Evolutionary conservation across 140 eudicot species (phyloP), one percentile per base, ranked within the genome.

Genomic region (Oenanthe javanica): DNA sequence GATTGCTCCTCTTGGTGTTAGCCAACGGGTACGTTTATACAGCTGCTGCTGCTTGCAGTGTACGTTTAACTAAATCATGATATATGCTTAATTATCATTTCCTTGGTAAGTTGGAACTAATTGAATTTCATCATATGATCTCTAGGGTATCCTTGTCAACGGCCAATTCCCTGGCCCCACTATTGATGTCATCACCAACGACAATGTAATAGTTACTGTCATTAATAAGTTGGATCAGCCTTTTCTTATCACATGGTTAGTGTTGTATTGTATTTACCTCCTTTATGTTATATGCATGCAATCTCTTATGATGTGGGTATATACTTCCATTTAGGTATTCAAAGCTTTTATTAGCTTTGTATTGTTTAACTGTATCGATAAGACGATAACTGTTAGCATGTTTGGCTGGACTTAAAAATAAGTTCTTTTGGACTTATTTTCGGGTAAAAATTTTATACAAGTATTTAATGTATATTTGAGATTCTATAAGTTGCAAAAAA

Each of bases 141-240:
- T 83, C 82, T 86, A 94, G 98, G 98, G 82, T 38, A 94, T 92
- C 61, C 93, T 92, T 2, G 87, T 94, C 63, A 94, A 94, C 48
- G 97, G 96, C 2, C 85, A 89, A 49, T 94, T 94, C 77, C 98
- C 98, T 0, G 98, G 91, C 40, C 98, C 98, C 3, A 87, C 87
- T 15, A 81, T 94, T n/a, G 86, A 90, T 66, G 83, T 83, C 55
- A 80, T 89, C 66, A 94, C 98, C 66, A 94, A 94, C 6, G 97
- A 94, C 88, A 94, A 94, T 77, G 81, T 94, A 3, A 76, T 92
- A 36, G 86, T 94, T 7, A 87, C 85, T 66, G 88, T 94, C 84
- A 72, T 83, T n/a, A 94, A 94, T 83, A 92, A 91, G 63, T 87
- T 94, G 76, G 93, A 91, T 40, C 91, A 92, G 76, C 96, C 97